Evolutionary conservation across 306 rosid species (phyloP), one percentile per base, ranked within the genome.

Genomic region (Coriaria nepalensis): DNA sequence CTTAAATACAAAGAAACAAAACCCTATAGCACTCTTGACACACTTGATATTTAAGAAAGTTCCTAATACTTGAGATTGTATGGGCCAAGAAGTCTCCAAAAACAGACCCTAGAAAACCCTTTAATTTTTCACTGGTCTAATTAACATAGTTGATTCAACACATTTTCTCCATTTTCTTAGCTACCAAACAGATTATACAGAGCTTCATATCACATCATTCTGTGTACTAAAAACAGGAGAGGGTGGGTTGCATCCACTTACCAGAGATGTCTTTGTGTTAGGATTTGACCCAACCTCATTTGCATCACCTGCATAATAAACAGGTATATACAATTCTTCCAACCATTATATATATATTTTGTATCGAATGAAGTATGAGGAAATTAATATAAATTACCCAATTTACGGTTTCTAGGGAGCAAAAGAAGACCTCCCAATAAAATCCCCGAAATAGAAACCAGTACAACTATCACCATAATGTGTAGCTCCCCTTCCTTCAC

Each of bases 391-490:
- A 39, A 43, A 9, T 52, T 55, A 74, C 74, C 79, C 49, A 69
- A 74, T 67, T 73, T 73, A 50, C 48, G 58, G 66, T 13, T 37
- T 45, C 54, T 73, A 33, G 75, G 73, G 56, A 59, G 48, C 46
- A 85, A 46, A 67, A 69, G 6, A 37, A 80, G 59, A 64, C 69
- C 33, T 53, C 55, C 80, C 20, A 81, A 20, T 13, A 78, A 34
- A 40, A 78, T 12, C 54, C 86, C 72, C 41, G 78, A 54, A 53
- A 78, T 15, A 78, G 78, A 57, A 62, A 69, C 73, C 43, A 65
- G 71, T 36, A 62, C 71, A 49, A 62, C 73, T n/a, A 79, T 49
- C 64, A 71, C 15, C 93, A 73, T 85, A 38, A 20, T 44, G 50
- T 43, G 34, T 10, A 68, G 61, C 39, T 54, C 39, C 38, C 50